A percentile compares a stretch with the other conserved stretches of the same genome.
Conservation (phyloP, 768 basidiomycete species). For the Termitomyces titanicus region DNA sequence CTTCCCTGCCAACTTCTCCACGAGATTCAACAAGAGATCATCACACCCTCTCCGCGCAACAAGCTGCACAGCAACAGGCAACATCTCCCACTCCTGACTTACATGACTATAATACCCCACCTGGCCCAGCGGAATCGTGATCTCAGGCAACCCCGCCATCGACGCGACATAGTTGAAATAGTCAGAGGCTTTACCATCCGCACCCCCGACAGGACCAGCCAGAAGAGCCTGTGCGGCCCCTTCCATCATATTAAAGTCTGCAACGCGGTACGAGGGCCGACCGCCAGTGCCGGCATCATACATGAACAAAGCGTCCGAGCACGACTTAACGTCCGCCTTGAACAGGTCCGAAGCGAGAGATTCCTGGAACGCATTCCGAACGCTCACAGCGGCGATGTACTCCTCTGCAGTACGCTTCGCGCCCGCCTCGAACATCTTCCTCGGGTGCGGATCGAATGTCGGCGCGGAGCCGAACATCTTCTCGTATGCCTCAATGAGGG, state of each 20-base stretch:
- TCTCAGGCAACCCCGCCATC: constrained; percentile 34
- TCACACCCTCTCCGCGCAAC: constrained; percentile 33
- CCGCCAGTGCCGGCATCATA: constrained; percentile 34
- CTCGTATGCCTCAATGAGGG: constrained; percentile 22
- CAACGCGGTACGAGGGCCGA: constrained; percentile 30
- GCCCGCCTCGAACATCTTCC: constrained; percentile 27
- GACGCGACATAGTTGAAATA: constrained; percentile 33
- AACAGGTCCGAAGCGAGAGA: constrained; percentile 23
- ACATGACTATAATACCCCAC: constrained; percentile 31
- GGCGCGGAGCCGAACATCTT: constrained; percentile 21
- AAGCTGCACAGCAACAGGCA: constrained; percentile 35
- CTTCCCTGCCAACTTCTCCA: constrained; percentile 23
- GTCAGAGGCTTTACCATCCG: constrained; percentile 11
- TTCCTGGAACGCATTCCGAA: constrained; percentile 24
- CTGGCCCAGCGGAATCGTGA: constrained; percentile 34
- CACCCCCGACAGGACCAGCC: constrained; percentile 10
- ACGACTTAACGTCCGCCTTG: constrained; percentile 25
- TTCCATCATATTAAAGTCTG: constrained; percentile 28
- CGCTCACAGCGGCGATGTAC: constrained; percentile 21
- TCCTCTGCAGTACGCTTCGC: constrained; percentile 20
- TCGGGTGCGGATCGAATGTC: constrained; percentile 28
- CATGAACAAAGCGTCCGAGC: constrained; percentile 33
- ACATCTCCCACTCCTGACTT: constrained; percentile 27
- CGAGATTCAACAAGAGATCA: constrained; percentile 28
- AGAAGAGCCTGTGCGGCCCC: constrained; percentile 27